Evolutionary conservation across 139 green algal species (phyloP).

Genomic region (Mychonastes homosphaera): DNA sequence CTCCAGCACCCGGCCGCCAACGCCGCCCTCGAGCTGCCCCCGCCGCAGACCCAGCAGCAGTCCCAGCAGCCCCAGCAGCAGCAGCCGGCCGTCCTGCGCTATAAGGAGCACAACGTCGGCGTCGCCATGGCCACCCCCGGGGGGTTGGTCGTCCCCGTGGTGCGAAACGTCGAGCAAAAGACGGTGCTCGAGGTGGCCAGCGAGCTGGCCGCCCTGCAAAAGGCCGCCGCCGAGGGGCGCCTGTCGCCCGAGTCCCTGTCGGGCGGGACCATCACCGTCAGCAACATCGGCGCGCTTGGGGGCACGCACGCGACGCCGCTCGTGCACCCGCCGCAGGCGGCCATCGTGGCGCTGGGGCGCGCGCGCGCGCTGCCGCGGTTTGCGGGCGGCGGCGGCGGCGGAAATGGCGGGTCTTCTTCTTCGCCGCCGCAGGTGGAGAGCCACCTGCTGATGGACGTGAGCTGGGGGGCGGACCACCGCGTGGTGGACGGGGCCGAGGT

Average conservation of each 20-base stretch:
- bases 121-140: constrained; percentile 75
- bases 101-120: constrained; percentile 81
- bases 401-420: no score
- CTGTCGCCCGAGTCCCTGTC: constrained; percentile 49
- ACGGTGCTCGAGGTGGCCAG: constrained; percentile 44
- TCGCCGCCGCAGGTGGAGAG: no score
- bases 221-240: constrained; percentile 41
- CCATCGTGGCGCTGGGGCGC: constrained; percentile 78
- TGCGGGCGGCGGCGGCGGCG: background rate
- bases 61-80: no score
- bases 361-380: constrained; percentile 30
- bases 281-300: constrained; percentile 81
- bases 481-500: constrained; percentile 78
- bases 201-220: constrained; percentile 61
- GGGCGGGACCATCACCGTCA: constrained; percentile 73
- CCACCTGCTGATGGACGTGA: constrained; percentile 28
- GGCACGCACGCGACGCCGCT: constrained; percentile 72
- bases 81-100: no score
- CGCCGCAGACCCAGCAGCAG: constrained; percentile 25
- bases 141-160: constrained; percentile 74
- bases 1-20: constrained; percentile 63
- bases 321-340: constrained; percentile 56
- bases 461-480: constrained; percentile 72
- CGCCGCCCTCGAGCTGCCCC: constrained; percentile 25
- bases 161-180: constrained; percentile 49